These are phyloP conservation scores for Colletotrichum melonis DNA, from an alignment of 2,329 filamentous ascomycete species.

Conservation along the genomic window DNA sequence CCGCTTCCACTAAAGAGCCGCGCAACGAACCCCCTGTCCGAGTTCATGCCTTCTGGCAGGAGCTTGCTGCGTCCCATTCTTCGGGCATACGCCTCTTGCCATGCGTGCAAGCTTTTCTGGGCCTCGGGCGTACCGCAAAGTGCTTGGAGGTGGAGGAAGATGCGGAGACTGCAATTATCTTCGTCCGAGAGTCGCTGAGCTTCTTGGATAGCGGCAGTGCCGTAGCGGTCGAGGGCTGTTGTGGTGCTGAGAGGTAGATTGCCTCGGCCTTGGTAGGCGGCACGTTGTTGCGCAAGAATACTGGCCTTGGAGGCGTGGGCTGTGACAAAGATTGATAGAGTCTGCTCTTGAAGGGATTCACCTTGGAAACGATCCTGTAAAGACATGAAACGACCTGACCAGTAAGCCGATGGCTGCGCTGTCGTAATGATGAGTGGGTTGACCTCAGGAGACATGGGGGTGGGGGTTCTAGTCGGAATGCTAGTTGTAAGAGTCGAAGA, in stretches of 20 bases:
- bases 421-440: constrained; percentile 46
- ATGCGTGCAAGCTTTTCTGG: constrained; percentile 57
- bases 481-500: constrained; percentile 20
- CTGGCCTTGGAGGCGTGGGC: constrained; percentile 24
- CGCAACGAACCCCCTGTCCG: constrained; percentile 29
- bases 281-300: constrained; percentile 9
- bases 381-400: constrained; percentile 70
- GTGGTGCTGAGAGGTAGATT: constrained; percentile 33
- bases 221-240: constrained; percentile 26
- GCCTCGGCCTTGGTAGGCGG: constrained; percentile 14
- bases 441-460: neutral
- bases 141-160: constrained; percentile 59
- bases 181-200: constrained; percentile 25
- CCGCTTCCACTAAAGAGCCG: constrained; percentile 31
- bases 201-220: constrained; percentile 3
- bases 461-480: constrained; percentile 25
- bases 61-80: constrained; percentile 49
- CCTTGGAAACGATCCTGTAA: constrained; percentile 64
- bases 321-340: constrained; percentile 14
- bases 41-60: constrained; percentile 50
- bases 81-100: constrained; percentile 62
- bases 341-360: constrained; percentile 43
- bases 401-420: constrained; percentile 64
- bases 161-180: constrained; percentile 35
- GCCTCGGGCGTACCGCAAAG: constrained; percentile 62